Evolutionary conservation across 2,329 filamentous ascomycete species (phyloP).

Genomic region (Neophaeococcomyces aloes): DNA sequence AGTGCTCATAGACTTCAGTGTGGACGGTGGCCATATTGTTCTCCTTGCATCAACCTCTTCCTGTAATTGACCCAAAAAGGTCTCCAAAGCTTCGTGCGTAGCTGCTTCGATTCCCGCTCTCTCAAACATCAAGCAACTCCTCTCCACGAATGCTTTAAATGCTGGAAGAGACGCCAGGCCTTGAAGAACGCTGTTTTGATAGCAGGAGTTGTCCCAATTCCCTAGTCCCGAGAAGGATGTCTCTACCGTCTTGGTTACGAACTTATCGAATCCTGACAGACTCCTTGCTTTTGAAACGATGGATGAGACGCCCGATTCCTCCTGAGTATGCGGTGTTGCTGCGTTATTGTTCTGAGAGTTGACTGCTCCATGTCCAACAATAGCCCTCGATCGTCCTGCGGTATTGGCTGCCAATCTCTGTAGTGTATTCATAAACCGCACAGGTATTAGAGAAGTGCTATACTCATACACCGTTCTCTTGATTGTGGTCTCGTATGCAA

Average conservation of each 20-base stretch:
- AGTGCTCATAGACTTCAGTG: conserved; percentile 84
- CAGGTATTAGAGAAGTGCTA: conserved; percentile 31
- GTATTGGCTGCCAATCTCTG: conserved; percentile 38
- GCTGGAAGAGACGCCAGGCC: conserved; percentile 65
- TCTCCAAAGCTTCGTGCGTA: conserved; percentile 53
- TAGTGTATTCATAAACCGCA: conserved; percentile 34
- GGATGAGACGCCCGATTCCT: conserved; percentile 49
- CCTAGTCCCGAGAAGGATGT: conserved; percentile 53
- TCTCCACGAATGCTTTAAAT: conserved; percentile 42
- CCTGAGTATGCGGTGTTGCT: conserved; percentile 52
- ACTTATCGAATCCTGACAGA: conserved; percentile 44
- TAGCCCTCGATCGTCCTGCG: conserved; percentile 28
- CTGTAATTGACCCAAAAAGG: conserved; percentile 59
- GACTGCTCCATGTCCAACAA: conserved; percentile 25
- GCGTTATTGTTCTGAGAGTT: conserved; percentile 50
- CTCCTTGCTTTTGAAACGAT: conserved; percentile 47
- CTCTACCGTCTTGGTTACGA: conserved; percentile 21
- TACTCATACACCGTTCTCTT: conserved; percentile 28
- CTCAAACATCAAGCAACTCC: conserved; percentile 26
- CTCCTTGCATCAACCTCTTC: conserved; percentile 25
- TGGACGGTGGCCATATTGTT: conserved; percentile 68
- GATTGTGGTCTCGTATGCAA: conserved; percentile 12
- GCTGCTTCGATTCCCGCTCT: conserved; percentile 20
- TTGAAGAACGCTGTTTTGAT: conserved; percentile 92
- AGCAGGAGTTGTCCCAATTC: conserved; percentile 93